phyloP scores from a whole-genome alignment of 2,329 filamentous ascomycete species.

The Arthrobotrys iridis region DNA sequence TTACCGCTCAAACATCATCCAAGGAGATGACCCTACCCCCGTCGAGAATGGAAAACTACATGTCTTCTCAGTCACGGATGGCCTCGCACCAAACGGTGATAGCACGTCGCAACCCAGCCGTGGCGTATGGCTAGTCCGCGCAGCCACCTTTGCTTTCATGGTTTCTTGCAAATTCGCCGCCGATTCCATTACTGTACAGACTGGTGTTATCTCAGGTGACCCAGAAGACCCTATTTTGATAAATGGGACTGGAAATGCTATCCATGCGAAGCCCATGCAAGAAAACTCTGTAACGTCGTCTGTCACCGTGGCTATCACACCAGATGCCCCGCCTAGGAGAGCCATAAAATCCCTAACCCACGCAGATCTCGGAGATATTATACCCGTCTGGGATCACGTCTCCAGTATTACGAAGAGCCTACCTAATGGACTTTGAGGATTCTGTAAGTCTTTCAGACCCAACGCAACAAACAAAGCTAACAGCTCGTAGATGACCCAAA shows the following conservation, averaged over 20 bases:
- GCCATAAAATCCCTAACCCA: no score
- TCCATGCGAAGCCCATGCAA: neutral
- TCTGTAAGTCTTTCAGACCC: neutral
- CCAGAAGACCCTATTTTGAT: neutral
- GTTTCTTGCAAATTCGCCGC: neutral
- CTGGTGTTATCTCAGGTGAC: neutral
- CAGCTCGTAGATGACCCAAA: conserved; percentile 6
- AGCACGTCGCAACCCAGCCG: neutral
- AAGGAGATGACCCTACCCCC: neutral
- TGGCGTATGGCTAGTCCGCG: conserved; percentile 9
- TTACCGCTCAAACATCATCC: conserved; percentile 1
- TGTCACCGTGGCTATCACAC: neutral
- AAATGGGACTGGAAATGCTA: conserved; percentile 1
- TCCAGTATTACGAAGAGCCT: no score
- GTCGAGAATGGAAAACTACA: conserved; percentile 1
- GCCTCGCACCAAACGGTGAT: neutral
- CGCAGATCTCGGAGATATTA: no score
- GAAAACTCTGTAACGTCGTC: neutral
- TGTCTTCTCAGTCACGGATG: conserved; percentile 1
- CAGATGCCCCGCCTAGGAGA: no score
- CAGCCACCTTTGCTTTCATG: conserved; percentile 2
- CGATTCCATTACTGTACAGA: neutral
- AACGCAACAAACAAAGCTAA: neutral
- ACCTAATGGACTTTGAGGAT: no score
- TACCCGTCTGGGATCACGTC: no score